Base-by-base conservation (phyloP, 345 rosid genomes). In the Hibiscus tridactylites region DNA sequence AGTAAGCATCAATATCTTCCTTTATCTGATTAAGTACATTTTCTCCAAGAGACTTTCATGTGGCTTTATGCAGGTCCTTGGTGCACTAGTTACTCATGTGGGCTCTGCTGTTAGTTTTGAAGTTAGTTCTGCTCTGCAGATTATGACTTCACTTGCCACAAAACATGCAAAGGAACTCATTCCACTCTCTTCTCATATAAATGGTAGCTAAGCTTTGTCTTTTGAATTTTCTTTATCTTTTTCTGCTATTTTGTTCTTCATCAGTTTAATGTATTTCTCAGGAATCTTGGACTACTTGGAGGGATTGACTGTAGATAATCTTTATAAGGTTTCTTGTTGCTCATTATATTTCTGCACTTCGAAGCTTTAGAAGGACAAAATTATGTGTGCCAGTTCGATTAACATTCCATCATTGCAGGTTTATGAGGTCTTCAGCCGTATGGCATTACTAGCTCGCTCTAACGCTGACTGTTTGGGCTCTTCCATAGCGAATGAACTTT, bases 211-310 rank as follows among this genome's bases (percentile, higher is more conserved):
- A 69, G 52, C 12, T 28, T 26, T 72, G 35, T 53, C 44, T 39
- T 29, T 31, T 11, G 9, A 37, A 39, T 65, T 35, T 54, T 46
- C 49, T 35, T 69, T 52, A 12, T 52, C 26, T 44, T 29, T 79
- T 71, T 35, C 66, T 72, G 49, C 52, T 74, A n/a, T 9, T 33
- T 62, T 74, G 37, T 28, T 39, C 17, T 70, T 46, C 58, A 50
- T 19, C 28, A 57, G 8, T 65, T 50, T 67, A 68, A 58, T 77
- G 64, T 58, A n/a, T 61, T 13, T 29, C 63, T 61, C 71, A 92
- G 97, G 97, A 77, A 81, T 92, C 74, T 79, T 92, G 87, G 97
- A 92, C 81, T 92, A 88, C 85, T 82, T 92, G 87, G 97, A 92
- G 85, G 92, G 88, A 19, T 88, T 90, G 80, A 80, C 77, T 74